A percentile compares a stretch with the other conserved stretches of the same genome.
Evolutionary conservation across 805 yeast genomes (phyloP).

Genomic region (Limtongia smithiae): DNA sequence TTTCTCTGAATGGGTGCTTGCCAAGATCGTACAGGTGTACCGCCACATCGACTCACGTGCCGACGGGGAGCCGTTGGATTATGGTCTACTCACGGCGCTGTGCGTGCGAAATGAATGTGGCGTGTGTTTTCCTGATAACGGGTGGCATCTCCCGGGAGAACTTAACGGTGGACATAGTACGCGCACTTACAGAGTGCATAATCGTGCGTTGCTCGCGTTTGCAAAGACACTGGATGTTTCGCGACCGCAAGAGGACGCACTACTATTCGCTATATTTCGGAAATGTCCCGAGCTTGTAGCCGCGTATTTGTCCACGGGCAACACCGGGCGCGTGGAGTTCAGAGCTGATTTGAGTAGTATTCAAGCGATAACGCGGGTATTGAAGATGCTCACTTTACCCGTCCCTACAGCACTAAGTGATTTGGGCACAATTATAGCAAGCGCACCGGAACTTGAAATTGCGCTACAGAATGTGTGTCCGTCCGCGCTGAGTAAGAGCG

Average conservation of each 20-base stretch:
- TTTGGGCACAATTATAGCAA: not conserved
- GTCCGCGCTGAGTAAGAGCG: slow-evolving; percentile 53
- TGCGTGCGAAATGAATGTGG: slow-evolving; percentile 32
- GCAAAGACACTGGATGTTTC: slow-evolving; percentile 72
- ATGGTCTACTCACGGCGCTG: slow-evolving; percentile 3
- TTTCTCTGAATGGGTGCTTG: slow-evolving; percentile 70
- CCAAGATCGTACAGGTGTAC: slow-evolving; percentile 53
- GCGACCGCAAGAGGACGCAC: slow-evolving; percentile 56
- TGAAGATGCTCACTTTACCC: slow-evolving; percentile 56
- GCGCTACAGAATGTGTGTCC: slow-evolving; percentile 63
- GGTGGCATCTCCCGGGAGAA: slow-evolving; percentile 33
- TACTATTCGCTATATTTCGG: slow-evolving; percentile 50
- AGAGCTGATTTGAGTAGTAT: slow-evolving; percentile 78
- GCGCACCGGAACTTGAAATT: slow-evolving; percentile 38
- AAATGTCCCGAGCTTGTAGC: slow-evolving; percentile 67
- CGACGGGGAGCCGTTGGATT: too few relatives aligned
- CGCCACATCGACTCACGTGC: not conserved
- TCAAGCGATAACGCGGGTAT: slow-evolving; percentile 61
- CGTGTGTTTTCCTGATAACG: slow-evolving; percentile 34
- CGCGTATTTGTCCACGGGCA: slow-evolving; percentile 49
- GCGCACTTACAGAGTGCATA: slow-evolving; percentile 56
- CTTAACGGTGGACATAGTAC: slow-evolving; percentile 3
- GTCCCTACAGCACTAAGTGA: slow-evolving; percentile 44
- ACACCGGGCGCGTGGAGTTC: slow-evolving; percentile 60
- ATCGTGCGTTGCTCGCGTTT: slow-evolving; percentile 61